Percentiles rank a stretch among this genome's conserved stretches.
Evolutionary conservation across 2,329 filamentous ascomycete species (phyloP).

Genomic region (Celoporthe dispersa): DNA sequence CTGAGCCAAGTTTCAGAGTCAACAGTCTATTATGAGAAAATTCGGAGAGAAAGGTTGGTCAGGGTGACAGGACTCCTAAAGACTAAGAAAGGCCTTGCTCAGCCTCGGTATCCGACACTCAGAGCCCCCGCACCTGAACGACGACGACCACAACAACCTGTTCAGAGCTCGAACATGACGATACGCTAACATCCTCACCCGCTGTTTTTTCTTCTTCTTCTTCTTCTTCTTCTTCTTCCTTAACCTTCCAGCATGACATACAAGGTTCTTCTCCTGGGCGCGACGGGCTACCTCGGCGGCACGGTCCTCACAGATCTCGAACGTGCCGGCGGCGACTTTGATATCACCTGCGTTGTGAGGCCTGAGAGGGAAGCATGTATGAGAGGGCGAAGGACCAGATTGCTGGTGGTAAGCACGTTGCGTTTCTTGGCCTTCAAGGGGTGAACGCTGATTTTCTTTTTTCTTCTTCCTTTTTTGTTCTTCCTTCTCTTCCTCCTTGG

Average conservation of each 20-base stretch:
- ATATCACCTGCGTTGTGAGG: constrained; percentile 15
- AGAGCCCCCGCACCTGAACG: neutral
- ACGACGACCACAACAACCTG: neutral
- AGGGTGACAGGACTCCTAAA: neutral
- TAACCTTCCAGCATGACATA: constrained; percentile 12
- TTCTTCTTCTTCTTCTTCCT: neutral
- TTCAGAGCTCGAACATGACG: neutral
- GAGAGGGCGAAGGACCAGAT: neutral
- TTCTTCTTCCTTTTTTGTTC: neutral
- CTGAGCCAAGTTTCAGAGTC: neutral
- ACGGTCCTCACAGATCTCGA: constrained; percentile 18
- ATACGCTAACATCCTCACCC: neutral
- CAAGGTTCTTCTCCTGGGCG: constrained; percentile 8
- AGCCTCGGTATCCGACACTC: neutral
- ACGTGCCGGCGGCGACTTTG: neutral
- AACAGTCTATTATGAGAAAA: neutral
- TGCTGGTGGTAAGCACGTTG: constrained; percentile 5
- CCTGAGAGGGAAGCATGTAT: constrained; percentile 3
- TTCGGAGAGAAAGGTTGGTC: neutral
- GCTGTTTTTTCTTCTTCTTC: neutral
- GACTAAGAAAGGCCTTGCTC: neutral
- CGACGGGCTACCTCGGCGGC: constrained; percentile 19
- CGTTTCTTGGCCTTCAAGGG: neutral
- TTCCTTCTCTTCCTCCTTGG: neutral
- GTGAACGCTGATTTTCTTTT: no score